Percentiles rank a stretch among this genome's conserved stretches.
These are phyloP conservation scores for Trematosphaeria pertusa DNA, from an alignment of 2,329 filamentous ascomycete genomes.

Conservation along the genomic window DNA sequence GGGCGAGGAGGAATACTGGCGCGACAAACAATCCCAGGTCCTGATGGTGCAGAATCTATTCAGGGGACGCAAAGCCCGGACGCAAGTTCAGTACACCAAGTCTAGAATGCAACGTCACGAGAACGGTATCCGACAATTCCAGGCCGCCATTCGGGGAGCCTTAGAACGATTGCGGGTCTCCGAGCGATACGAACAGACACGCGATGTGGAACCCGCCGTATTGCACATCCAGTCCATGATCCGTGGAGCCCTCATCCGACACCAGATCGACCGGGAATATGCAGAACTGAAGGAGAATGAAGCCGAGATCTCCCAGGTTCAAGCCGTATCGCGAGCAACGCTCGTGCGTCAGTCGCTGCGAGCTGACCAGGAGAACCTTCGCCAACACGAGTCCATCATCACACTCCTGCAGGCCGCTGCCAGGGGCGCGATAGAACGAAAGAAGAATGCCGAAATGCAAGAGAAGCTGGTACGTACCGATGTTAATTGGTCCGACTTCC, in stretches of 20 bases:
- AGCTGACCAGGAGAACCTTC: slow-evolving; percentile 43
- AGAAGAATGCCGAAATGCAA: slow-evolving; percentile 48
- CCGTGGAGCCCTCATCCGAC: slow-evolving; percentile 71
- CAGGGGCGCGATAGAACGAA: slow-evolving; percentile 58
- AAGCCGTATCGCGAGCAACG: slow-evolving; percentile 52
- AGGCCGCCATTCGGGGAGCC: slow-evolving; percentile 63
- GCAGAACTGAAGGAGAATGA: slow-evolving; percentile 54
- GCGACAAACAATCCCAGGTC: slow-evolving; percentile 73
- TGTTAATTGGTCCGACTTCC: slow-evolving; percentile 52
- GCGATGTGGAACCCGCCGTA: slow-evolving; percentile 67
- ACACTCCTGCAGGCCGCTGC: slow-evolving; percentile 69
- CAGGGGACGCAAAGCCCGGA: slow-evolving; percentile 66
- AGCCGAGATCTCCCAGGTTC: slow-evolving; percentile 49
- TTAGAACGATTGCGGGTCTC: slow-evolving; percentile 51
- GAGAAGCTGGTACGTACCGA: slow-evolving; percentile 51
- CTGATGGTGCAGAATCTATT: slow-evolving; percentile 83
- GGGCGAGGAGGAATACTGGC: slow-evolving; percentile 71
- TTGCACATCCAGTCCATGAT: slow-evolving; percentile 62
- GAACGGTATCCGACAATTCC: slow-evolving; percentile 58
- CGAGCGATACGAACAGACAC: slow-evolving; percentile 66
- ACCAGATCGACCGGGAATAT: slow-evolving; percentile 55
- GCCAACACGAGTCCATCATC: slow-evolving; percentile 49
- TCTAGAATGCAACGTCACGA: slow-evolving; percentile 55
- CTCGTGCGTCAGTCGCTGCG: slow-evolving; percentile 48
- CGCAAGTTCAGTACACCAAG: slow-evolving; percentile 55